Evolutionary conservation across 352 stramenopile genomes (phyloP).

Genomic region (Pythium folliculosum): DNA sequence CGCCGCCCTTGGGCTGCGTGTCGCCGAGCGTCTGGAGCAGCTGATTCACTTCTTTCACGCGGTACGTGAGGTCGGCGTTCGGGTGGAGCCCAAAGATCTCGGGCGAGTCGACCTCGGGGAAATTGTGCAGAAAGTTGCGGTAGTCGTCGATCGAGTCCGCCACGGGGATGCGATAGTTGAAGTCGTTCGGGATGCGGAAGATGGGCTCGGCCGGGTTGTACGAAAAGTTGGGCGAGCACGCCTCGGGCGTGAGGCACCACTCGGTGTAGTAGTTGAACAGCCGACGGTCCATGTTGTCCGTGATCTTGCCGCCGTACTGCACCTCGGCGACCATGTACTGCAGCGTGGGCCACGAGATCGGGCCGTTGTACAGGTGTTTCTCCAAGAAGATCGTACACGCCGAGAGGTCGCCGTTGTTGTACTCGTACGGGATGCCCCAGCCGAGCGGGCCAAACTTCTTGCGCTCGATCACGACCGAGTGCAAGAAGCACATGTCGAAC

Average conservation of each 20-base stretch:
- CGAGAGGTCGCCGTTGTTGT: constrained; percentile 98
- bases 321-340: constrained; percentile 99
- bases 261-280: constrained; percentile 98
- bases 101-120: constrained; percentile 97
- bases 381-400: constrained; percentile 98
- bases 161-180: constrained; percentile 94
- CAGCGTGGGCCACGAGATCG: constrained; percentile 98
- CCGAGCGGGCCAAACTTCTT: constrained; percentile 98
- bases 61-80: constrained; percentile 98
- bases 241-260: constrained; percentile 93
- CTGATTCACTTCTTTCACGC: constrained; percentile 95
- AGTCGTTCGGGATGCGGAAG: constrained; percentile 97
- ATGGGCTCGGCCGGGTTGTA: constrained; percentile 96
- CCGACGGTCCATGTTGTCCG: constrained; percentile 97
- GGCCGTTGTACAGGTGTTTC: constrained; percentile 98
- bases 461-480: constrained; percentile 97
- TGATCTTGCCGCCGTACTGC: constrained; percentile 99
- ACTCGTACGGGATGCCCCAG: constrained; percentile 99
- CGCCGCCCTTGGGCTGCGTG: constrained; percentile 96
- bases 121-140: constrained; percentile 93
- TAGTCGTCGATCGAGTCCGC: constrained; percentile 94
- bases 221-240: constrained; percentile 84
- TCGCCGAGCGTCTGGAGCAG: constrained; percentile 94
- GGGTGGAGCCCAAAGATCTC: constrained; percentile 99
- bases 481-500: constrained; percentile 98